A percentile compares a stretch with the other conserved stretches of the same genome.
Conservation (phyloP, 2,329 filamentous ascomycete species). For the Cladosporium velox region DNA sequence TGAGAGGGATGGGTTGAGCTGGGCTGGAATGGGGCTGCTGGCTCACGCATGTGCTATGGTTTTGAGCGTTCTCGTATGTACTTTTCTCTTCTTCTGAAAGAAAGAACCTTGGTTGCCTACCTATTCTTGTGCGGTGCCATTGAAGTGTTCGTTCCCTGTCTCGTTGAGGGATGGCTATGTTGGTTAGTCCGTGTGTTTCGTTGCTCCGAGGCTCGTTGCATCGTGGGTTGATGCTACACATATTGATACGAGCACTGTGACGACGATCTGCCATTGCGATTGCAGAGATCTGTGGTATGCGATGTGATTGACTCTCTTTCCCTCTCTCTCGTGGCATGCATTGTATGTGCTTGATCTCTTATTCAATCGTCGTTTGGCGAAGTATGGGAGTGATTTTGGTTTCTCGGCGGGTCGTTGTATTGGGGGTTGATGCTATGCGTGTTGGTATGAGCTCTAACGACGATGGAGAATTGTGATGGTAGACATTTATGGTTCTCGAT, state of each 20-base stretch:
- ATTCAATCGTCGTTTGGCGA: too few species aligned
- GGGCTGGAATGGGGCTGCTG: background rate
- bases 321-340: too few species aligned
- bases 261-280: background rate
- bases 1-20: background rate
- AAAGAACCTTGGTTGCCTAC: background rate
- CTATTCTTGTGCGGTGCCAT: background rate
- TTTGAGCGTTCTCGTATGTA: slow-evolving; percentile 20
- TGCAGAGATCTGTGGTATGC: background rate
- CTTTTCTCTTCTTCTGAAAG: background rate
- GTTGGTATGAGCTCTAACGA: too few species aligned
- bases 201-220: background rate
- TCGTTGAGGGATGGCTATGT: background rate
- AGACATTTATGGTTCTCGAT: too few species aligned
- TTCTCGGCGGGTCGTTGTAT: too few species aligned
- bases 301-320: too few species aligned
- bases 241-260: background rate
- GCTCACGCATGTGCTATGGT: slow-evolving; percentile 1
- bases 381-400: too few species aligned
- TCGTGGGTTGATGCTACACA: background rate
- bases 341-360: too few species aligned
- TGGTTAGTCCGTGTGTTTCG: background rate
- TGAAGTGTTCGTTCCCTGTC: background rate
- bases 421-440: too few species aligned
- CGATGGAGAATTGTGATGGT: too few species aligned